A percentile compares a stretch with the other conserved stretches of the same genome.
These are phyloP conservation scores for Penicillium sp. DNA, from an alignment of 2,329 filamentous ascomycete species.

Conservation along the genomic window DNA sequence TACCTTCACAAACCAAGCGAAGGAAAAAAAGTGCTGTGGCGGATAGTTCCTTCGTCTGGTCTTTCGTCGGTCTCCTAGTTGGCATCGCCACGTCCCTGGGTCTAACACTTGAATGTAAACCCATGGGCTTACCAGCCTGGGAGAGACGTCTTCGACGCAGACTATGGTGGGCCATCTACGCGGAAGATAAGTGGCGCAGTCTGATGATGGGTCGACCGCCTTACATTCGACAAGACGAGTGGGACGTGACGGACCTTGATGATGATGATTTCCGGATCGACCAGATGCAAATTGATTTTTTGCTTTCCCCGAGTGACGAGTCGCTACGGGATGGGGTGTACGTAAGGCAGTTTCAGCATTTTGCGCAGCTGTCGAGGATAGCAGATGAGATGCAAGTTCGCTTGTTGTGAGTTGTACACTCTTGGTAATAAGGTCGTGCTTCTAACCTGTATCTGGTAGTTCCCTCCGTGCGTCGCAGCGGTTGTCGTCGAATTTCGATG, in stretches of 20 bases:
- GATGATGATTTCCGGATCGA: constrained; percentile 27
- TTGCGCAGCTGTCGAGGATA: constrained; percentile 23
- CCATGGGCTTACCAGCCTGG: constrained; percentile 35
- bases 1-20: constrained; percentile 26
- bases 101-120: constrained; percentile 33
- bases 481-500: constrained; percentile 26
- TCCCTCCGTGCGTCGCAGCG: constrained; percentile 26
- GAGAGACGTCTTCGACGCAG: constrained; percentile 38
- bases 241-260: constrained; percentile 30
- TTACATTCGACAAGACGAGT: constrained; percentile 34
- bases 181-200: constrained; percentile 39
- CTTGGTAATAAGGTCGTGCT: background rate
- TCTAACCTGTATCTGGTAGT: constrained; percentile 9
- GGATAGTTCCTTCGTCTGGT: constrained; percentile 36
- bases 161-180: constrained; percentile 42
- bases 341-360: constrained; percentile 19
- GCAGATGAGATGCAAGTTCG: constrained; percentile 28
- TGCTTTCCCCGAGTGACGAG: background rate
- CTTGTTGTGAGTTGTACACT: constrained; percentile 24
- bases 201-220: constrained; percentile 37
- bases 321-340: background rate
- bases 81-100: constrained; percentile 34
- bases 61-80: constrained; percentile 31
- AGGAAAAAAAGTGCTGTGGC: constrained; percentile 22
- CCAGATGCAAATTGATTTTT: background rate